Evolutionary conservation across 2,329 filamentous ascomycete species (phyloP).

Genomic region (Scytalidium lignicola): DNA sequence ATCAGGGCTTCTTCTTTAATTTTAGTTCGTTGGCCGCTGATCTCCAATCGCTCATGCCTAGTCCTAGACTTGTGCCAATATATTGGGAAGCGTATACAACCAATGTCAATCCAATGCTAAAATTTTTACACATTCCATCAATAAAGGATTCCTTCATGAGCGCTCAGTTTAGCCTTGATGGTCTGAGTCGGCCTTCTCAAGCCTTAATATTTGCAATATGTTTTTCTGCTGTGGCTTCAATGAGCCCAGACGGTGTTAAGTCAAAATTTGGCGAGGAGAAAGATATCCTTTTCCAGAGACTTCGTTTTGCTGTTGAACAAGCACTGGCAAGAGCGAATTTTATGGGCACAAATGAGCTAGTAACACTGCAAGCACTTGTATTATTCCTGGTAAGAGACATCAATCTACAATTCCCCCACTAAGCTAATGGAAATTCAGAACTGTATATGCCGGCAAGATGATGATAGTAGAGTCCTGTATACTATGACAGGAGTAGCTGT

Average conservation of each 20-base stretch:
- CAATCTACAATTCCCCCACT: background rate
- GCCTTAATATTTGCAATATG: constrained; percentile 3
- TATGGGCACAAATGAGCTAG: constrained; percentile 3
- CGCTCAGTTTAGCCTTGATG: background rate
- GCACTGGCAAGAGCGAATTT: constrained; percentile 4
- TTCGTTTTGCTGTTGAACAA: background rate
- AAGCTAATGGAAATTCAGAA: background rate
- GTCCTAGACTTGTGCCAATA: background rate
- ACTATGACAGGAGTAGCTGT: constrained; percentile 10
- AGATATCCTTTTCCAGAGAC: background rate
- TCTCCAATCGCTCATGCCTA: background rate
- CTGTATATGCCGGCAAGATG: background rate
- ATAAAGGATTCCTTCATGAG: background rate
- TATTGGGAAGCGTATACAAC: constrained; percentile 1
- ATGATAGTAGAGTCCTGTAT: constrained; percentile 1
- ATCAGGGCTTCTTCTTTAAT: background rate
- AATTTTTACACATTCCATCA: constrained; percentile 6
- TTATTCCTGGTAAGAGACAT: constrained; percentile 1
- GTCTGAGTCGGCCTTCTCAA: background rate
- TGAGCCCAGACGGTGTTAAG: constrained; percentile 3
- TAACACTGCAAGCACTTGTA: constrained; percentile 4
- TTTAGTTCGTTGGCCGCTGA: background rate
- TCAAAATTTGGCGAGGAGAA: background rate
- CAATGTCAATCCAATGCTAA: constrained; percentile 5
- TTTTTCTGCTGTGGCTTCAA: constrained; percentile 3